Conservation (phyloP, 768 basidiomycete species). For the Mrakia blollopis region DNA sequence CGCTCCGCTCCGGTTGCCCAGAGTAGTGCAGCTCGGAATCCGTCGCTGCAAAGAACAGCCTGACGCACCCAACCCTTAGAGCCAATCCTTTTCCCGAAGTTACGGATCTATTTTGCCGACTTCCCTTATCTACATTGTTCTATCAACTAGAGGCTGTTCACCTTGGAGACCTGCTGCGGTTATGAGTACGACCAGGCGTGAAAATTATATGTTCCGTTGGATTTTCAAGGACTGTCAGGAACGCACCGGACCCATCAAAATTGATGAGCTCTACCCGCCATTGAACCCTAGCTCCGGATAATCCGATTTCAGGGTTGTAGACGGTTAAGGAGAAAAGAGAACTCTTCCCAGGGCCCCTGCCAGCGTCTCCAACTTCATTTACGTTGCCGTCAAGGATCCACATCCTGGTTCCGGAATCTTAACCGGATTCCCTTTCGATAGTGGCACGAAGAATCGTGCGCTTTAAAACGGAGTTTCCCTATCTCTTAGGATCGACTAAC, state of each 20-base stretch:
- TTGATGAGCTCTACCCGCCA: slow-evolving; percentile 67
- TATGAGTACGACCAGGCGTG: slow-evolving; percentile 70
- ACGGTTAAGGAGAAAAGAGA: slow-evolving; percentile 73
- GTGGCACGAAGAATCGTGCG: slow-evolving; percentile 58
- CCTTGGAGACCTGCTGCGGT: slow-evolving; percentile 76
- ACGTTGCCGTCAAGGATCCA: slow-evolving; percentile 65
- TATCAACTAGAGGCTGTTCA: slow-evolving; percentile 76
- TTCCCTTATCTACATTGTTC: slow-evolving; percentile 77
- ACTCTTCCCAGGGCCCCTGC: slow-evolving; percentile 60
- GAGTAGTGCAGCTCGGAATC: slow-evolving; percentile 66
- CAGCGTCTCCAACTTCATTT: slow-evolving; percentile 60
- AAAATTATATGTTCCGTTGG: slow-evolving; percentile 67
- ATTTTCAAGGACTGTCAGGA: slow-evolving; percentile 75
- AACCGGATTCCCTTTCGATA: slow-evolving; percentile 74
- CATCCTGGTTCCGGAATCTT: slow-evolving; percentile 73
- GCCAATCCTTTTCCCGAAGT: slow-evolving; percentile 74
- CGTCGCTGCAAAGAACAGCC: slow-evolving; percentile 68
- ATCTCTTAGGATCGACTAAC: slow-evolving; percentile 78
- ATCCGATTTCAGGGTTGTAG: slow-evolving; percentile 68
- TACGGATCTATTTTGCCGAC: slow-evolving; percentile 75
- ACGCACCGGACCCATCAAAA: slow-evolving; percentile 67
- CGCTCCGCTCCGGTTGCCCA: slow-evolving; percentile 53
- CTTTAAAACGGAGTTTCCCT: slow-evolving; percentile 70
- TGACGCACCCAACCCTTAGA: slow-evolving; percentile 74
- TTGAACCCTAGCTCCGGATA: slow-evolving; percentile 68